A percentile compares a stretch with the other conserved stretches of the same genome.
Conservation (phyloP, 2,329 filamentous ascomycete genomes). For the Diplodia corticola region DNA sequence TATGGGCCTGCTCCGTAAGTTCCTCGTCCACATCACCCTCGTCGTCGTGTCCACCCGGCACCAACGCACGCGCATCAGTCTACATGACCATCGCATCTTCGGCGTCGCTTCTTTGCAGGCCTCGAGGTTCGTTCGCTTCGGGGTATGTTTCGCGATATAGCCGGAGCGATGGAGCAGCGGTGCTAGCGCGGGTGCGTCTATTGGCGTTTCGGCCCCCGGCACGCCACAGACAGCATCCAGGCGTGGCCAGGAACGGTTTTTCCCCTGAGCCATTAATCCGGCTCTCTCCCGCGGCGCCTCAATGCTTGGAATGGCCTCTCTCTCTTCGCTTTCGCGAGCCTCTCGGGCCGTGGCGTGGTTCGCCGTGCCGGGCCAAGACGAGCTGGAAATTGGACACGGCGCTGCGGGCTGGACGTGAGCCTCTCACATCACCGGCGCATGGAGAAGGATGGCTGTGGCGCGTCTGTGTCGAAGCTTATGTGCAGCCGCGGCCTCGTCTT, state of each 20-base stretch:
- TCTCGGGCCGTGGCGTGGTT: neutral
- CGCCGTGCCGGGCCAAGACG: neutral
- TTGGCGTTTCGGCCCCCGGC: neutral
- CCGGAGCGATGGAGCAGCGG: neutral
- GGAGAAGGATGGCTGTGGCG: neutral
- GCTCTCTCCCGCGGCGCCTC: neutral
- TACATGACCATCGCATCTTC: neutral
- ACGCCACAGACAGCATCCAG: neutral
- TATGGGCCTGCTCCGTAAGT: no score
- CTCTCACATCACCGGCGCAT: slow-evolving; percentile 14
- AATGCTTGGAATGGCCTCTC: neutral
- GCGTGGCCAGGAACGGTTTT: neutral
- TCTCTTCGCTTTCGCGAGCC: neutral
- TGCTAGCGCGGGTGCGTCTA: neutral
- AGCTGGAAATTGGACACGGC: slow-evolving; percentile 1
- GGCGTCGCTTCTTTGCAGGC: neutral
- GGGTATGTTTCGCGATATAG: neutral
- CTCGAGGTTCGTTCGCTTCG: neutral
- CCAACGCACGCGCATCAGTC: neutral
- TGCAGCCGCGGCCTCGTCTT: neutral
- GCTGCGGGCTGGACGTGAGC: neutral
- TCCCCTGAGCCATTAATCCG: neutral
- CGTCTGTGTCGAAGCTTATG: neutral
- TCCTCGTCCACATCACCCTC: neutral
- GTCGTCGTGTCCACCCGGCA: neutral